A percentile compares a stretch with the other conserved stretches of the same genome.
These are phyloP conservation scores for Neonectria punicea DNA, from an alignment of 2,329 filamentous ascomycete species.

Conservation along the genomic window DNA sequence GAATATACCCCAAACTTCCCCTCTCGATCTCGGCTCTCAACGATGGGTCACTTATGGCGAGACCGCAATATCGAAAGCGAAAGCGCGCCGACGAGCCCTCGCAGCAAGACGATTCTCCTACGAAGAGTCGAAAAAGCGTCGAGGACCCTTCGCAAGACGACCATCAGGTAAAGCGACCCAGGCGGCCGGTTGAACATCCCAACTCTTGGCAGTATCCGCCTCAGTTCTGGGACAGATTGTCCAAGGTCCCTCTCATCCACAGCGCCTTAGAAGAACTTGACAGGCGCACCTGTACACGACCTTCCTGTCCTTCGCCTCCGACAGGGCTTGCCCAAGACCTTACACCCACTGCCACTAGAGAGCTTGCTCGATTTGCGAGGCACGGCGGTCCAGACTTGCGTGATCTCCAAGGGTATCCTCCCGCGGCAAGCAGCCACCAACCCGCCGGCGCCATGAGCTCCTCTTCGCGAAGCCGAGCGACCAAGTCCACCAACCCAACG, in stretches of 20 bases:
- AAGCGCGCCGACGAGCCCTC: too few relatives aligned
- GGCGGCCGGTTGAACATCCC: too few relatives aligned
- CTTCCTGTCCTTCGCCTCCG: constrained; percentile 7
- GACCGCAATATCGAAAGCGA: too few relatives aligned
- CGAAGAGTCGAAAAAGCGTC: too few relatives aligned
- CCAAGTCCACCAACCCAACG: constrained; percentile 20
- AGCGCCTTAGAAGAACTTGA: constrained; percentile 23
- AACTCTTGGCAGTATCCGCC: too few relatives aligned
- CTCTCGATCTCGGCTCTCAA: too few relatives aligned
- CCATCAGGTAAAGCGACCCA: too few relatives aligned
- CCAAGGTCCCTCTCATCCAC: constrained; percentile 10
- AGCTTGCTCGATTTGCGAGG: constrained; percentile 38
- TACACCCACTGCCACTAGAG: neutral
- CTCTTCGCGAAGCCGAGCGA: constrained; percentile 24
- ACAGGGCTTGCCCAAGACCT: neutral
- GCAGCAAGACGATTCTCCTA: too few relatives aligned
- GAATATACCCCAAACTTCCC: too few relatives aligned
- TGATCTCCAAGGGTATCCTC: constrained; percentile 31
- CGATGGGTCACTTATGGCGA: too few relatives aligned
- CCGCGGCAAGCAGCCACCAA: neutral
- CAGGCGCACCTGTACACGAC: constrained; percentile 11
- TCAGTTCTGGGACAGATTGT: constrained; percentile 22
- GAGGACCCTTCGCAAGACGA: too few relatives aligned
- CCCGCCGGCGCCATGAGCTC: constrained; percentile 23
- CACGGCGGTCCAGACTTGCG: constrained; percentile 39